phyloP scores from a whole-genome alignment of 2,329 filamentous ascomycete species.

The Amesomyces nigricolor region DNA sequence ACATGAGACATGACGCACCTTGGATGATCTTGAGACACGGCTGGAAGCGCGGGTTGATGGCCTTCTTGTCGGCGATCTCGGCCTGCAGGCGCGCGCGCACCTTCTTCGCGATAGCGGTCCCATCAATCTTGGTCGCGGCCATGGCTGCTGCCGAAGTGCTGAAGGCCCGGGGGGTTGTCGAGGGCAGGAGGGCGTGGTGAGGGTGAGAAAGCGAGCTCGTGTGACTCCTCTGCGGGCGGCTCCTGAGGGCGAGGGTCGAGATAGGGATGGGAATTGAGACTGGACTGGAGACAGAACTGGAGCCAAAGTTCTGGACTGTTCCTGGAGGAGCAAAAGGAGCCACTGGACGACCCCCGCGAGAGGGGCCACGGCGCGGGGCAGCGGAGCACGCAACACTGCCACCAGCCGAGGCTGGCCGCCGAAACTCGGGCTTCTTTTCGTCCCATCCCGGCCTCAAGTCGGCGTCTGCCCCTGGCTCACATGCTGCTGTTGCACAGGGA shows the following conservation, averaged over 20 bases:
- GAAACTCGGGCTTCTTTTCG: slow-evolving; percentile 11
- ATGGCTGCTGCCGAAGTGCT: slow-evolving; percentile 52
- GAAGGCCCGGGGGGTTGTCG: slow-evolving; percentile 31
- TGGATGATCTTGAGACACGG: slow-evolving; percentile 93
- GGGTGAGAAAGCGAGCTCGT: slow-evolving; percentile 14
- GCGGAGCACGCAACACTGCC: slow-evolving; percentile 11
- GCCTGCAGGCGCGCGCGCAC: slow-evolving; percentile 77
- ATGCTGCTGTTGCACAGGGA: neutral
- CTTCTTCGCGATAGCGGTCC: slow-evolving; percentile 86
- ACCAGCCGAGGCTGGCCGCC: slow-evolving; percentile 20
- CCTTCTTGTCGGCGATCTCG: slow-evolving; percentile 77
- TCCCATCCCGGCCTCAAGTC: neutral
- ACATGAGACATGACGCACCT: slow-evolving; percentile 48
- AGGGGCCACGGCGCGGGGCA: slow-evolving; percentile 21
- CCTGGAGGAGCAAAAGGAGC: neutral
- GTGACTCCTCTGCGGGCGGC: slow-evolving; percentile 6
- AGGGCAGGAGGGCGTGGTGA: slow-evolving; percentile 9
- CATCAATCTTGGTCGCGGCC: slow-evolving; percentile 89
- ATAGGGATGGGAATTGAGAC: too few relatives aligned
- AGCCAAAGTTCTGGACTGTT: neutral
- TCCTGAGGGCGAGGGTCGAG: neutral
- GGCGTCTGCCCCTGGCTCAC: slow-evolving; percentile 13
- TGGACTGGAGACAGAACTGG: slow-evolving; percentile 11
- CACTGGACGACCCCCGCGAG: slow-evolving; percentile 1
- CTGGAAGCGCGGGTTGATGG: slow-evolving; percentile 77